A percentile compares a stretch with the other conserved stretches of the same genome.
These are phyloP conservation scores for Saturnispora ahearnii DNA, from an alignment of 805 yeast species.

Conservation along the genomic window DNA sequence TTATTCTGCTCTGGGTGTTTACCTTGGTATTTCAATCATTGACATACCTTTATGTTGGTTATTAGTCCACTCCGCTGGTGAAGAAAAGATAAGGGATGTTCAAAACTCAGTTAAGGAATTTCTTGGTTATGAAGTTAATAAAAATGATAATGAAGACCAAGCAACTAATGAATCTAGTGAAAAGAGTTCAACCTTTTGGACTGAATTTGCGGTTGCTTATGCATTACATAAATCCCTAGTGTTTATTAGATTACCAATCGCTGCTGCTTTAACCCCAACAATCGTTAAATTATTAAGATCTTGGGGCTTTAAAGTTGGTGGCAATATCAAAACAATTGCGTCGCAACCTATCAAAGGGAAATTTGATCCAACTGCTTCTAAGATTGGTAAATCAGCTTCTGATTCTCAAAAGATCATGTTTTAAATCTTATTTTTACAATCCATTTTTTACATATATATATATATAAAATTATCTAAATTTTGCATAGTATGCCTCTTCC, in stretches of 20 bases:
- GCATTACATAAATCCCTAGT: conserved; percentile 86
- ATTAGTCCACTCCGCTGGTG: conserved; percentile 80
- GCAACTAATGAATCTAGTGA: conserved; percentile 12
- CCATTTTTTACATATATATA: background rate
- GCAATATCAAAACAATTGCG: conserved; percentile 30
- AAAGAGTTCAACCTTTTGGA: conserved; percentile 41
- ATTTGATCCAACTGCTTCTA: conserved; percentile 33
- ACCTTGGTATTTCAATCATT: conserved; percentile 57
- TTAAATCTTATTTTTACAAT: background rate
- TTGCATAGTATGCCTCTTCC: conserved; percentile 67
- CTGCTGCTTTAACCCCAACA: conserved; percentile 87
- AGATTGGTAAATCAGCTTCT: conserved; percentile 46
- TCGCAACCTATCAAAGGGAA: conserved; percentile 21
- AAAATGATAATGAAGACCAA: conserved; percentile 6
- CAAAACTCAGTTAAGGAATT: conserved; percentile 51
- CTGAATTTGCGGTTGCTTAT: conserved; percentile 86
- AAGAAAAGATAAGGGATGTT: conserved; percentile 62
- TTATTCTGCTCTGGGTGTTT: conserved; percentile 81
- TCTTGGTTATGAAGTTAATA: conserved; percentile 39
- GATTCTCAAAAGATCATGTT: conserved; percentile 30
- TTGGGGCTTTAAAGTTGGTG: conserved; percentile 76
- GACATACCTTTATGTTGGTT: conserved; percentile 81
- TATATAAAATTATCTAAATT: conserved; percentile 32
- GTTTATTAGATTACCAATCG: conserved; percentile 75
- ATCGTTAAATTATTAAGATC: conserved; percentile 55